phyloP scores from a whole-genome alignment of 2,329 filamentous ascomycete species.

The Aspergillus floridensis region DNA sequence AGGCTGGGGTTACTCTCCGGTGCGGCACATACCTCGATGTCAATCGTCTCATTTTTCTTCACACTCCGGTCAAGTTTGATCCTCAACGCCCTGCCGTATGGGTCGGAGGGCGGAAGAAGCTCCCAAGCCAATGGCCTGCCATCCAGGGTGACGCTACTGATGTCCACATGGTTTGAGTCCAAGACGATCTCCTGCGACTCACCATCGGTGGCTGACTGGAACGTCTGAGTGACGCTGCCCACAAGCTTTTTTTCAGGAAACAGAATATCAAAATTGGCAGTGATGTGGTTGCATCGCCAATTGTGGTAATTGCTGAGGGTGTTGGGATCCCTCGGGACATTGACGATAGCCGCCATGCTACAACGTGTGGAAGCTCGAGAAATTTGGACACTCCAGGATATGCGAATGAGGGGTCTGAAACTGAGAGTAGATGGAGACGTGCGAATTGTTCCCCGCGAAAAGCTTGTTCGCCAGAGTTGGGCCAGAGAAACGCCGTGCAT shows the following conservation, averaged over 20 bases:
- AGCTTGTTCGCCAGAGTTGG: conserved; percentile 6
- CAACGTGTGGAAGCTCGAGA: conserved; percentile 20
- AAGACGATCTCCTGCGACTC: conserved; percentile 75
- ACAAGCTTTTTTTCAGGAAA: conserved; percentile 75
- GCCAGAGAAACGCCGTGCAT: conserved; percentile 3
- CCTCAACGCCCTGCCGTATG: conserved; percentile 57
- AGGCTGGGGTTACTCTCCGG: not conserved
- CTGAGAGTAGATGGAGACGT: not conserved
- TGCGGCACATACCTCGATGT: conserved; percentile 45
- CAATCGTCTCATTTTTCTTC: conserved; percentile 47
- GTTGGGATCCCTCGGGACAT: conserved; percentile 70
- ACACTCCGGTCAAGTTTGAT: conserved; percentile 49
- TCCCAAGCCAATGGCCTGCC: conserved; percentile 65
- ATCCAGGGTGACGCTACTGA: conserved; percentile 69
- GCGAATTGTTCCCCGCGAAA: conserved; percentile 2
- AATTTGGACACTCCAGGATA: conserved; percentile 5
- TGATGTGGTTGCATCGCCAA: conserved; percentile 81
- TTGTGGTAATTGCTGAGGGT: conserved; percentile 89
- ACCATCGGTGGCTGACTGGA: conserved; percentile 73
- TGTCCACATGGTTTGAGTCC: conserved; percentile 79
- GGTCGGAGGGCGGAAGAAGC: conserved; percentile 66
- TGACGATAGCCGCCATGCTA: conserved; percentile 43
- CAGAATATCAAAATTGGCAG: conserved; percentile 75
- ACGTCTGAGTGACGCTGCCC: conserved; percentile 71
- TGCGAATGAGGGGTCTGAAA: conserved; percentile 5